Evolutionary conservation across 768 basidiomycete genomes (phyloP).

Genomic region (Trichaptum fuscoviolaceum): DNA sequence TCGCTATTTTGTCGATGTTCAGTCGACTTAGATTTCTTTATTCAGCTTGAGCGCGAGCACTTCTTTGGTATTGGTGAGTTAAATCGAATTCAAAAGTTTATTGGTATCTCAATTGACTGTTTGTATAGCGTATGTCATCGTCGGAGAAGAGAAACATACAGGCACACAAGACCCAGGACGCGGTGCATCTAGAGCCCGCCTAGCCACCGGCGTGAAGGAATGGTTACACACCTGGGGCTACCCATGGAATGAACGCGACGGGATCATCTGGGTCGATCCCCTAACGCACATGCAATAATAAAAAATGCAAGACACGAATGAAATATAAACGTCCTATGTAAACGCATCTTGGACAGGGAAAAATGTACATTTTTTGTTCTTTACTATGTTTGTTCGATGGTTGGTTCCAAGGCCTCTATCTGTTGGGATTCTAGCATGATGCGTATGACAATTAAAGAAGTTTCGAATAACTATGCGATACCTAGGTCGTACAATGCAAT

Average conservation of each 20-base stretch:
- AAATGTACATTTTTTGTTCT: background rate
- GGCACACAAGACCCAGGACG: constrained; percentile 82
- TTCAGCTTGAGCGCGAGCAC: constrained; percentile 79
- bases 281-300: constrained; percentile 52
- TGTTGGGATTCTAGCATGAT: no score
- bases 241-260: constrained; percentile 91
- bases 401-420: background rate
- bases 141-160: constrained; percentile 95
- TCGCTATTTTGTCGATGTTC: constrained; percentile 9
- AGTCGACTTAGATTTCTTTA: constrained; percentile 1
- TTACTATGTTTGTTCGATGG: background rate
- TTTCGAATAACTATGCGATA: background rate
- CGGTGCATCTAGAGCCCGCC: constrained; percentile 75
- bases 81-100: background rate
- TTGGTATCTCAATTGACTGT: constrained; percentile 10
- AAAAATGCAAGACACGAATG: background rate
- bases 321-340: background rate
- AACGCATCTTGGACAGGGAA: background rate
- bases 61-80: constrained; percentile 78
- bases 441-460: background rate
- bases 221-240: constrained; percentile 95
- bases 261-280: constrained; percentile 84
- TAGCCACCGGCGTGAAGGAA: constrained; percentile 83
- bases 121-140: constrained; percentile 70
- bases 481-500: background rate